Evolutionary conservation across 345 rosid genomes (phyloP).

Genomic region (Bruguiera sexangula): DNA sequence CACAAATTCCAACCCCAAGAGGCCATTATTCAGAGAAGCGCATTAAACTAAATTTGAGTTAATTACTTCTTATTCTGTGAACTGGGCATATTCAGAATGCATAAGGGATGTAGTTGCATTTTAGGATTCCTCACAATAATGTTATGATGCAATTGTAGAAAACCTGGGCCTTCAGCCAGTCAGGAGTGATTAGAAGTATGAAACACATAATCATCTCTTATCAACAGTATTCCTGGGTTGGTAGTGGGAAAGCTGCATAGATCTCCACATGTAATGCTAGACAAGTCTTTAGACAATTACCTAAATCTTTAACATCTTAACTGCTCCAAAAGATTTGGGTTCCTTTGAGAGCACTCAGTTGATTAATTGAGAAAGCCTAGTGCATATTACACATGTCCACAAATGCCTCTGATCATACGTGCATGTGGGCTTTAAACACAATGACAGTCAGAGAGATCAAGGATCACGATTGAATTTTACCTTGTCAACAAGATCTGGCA

Average conservation of each 20-base stretch:
- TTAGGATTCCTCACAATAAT: background rate
- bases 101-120: background rate
- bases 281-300: background rate
- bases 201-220: too few relatives aligned
- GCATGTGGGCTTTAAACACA: background rate
- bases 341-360: background rate
- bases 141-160: background rate
- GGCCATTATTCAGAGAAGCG: too few relatives aligned
- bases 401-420: background rate
- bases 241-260: background rate
- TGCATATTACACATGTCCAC: background rate
- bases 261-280: background rate
- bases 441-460: background rate
- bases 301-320: slow-evolving; percentile 4
- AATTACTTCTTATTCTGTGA: background rate
- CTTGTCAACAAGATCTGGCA: slow-evolving; percentile 94
- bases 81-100: background rate
- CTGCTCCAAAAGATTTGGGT: background rate
- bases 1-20: background rate
- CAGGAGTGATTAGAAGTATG: background rate
- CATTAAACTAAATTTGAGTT: background rate
- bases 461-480: slow-evolving; percentile 33
- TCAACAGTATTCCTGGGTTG: too few relatives aligned
- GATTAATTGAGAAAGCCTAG: background rate
- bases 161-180: background rate